phyloP scores from a whole-genome alignment of 176 grass and related monocot genomes.

The Carex scoparia region DNA sequence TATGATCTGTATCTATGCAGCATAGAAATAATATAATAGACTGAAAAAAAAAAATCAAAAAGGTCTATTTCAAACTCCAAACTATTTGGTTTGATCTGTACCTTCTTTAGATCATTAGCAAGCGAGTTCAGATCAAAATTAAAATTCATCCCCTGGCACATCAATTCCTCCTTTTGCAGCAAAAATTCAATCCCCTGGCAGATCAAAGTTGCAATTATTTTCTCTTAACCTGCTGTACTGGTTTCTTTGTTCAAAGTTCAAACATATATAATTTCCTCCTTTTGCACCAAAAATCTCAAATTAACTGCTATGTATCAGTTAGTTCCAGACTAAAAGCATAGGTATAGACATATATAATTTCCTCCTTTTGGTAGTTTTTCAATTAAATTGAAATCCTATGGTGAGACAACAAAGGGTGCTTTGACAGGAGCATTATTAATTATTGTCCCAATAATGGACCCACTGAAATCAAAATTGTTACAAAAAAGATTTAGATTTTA shows the following conservation, averaged over 20 bases:
- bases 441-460: too few relatives aligned
- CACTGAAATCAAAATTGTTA: neutral
- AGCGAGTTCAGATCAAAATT: conserved; percentile 51
- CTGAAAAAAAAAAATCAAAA: neutral
- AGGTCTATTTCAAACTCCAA: neutral
- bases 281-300: conserved; percentile 14
- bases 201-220: conserved; percentile 65
- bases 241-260: conserved; percentile 32
- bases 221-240: conserved; percentile 56
- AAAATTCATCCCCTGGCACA: conserved; percentile 29
- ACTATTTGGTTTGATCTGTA: too few relatives aligned
- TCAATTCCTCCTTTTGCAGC: too few relatives aligned
- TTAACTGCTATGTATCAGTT: conserved; percentile 5
- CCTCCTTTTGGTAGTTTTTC: neutral
- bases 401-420: too few relatives aligned
- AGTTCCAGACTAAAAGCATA: neutral
- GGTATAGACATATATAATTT: neutral
- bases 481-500: neutral
- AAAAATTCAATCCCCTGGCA: conserved; percentile 28
- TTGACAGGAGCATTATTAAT: too few relatives aligned
- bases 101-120: conserved; percentile 82
- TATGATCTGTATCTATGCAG: neutral
- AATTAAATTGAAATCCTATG: neutral
- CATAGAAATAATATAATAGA: neutral
- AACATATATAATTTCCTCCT: neutral